phyloP scores from a whole-genome alignment of 2,329 filamentous ascomycete species.

The Blastomyces silverae region DNA sequence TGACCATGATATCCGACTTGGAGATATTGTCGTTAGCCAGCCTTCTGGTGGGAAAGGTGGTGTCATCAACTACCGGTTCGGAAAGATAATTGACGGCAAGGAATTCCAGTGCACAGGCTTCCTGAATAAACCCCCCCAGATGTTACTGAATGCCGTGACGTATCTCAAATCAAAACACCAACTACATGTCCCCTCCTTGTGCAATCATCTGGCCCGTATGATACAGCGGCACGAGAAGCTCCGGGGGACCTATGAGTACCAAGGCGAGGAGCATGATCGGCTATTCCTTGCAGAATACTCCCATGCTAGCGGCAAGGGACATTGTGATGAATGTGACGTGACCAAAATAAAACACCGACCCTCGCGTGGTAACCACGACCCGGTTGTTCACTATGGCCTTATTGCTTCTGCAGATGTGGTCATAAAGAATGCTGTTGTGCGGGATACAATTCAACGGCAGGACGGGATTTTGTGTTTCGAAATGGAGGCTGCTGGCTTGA shows the following conservation, averaged over 20 bases:
- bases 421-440: neutral
- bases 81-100: neutral
- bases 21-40: constrained; percentile 28
- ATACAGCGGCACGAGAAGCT: neutral
- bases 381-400: neutral
- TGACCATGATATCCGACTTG: neutral
- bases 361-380: neutral
- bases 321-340: neutral
- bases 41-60: neutral
- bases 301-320: neutral
- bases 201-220: neutral
- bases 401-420: neutral
- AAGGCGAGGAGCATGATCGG: neutral
- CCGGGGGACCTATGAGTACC: neutral
- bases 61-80: neutral
- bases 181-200: too few species aligned
- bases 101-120: neutral
- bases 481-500: constrained; percentile 12
- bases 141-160: neutral
- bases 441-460: neutral
- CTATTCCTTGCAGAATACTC: neutral
- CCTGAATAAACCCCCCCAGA: neutral
- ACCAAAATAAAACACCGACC: neutral
- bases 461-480: neutral
- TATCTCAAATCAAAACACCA: neutral